Evolutionary conservation across 1,139 yeast genomes (phyloP).

Genomic region (Pichia sp.): DNA sequence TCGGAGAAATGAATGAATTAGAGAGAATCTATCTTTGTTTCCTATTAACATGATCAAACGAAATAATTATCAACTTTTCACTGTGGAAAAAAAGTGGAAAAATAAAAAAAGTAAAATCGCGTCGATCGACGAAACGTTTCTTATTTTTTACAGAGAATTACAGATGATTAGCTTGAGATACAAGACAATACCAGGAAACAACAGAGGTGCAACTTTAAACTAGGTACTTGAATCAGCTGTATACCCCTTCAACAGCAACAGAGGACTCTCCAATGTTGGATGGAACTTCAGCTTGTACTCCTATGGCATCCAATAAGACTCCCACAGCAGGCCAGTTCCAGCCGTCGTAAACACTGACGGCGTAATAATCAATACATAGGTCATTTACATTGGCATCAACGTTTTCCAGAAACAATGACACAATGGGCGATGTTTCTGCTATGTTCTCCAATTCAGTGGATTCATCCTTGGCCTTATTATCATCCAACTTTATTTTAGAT

Average conservation of each 20-base stretch:
- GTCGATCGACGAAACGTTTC: not conserved
- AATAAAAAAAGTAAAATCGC: not conserved
- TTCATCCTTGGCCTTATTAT: not conserved
- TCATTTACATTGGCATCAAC: not conserved
- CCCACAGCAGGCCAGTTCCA: conserved; percentile 8
- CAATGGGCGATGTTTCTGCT: not conserved
- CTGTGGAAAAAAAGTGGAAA: not conserved
- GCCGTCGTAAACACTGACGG: conserved; percentile 15
- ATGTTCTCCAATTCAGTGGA: not conserved
- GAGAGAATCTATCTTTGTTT: not conserved
- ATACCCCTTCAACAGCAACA: not conserved
- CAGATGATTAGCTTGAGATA: not conserved
- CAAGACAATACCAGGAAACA: not conserved
- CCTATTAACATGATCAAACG: not conserved
- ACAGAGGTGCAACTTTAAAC: too few species aligned
- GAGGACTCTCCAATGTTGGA: not conserved
- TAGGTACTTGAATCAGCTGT: not conserved
- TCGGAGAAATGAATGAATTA: not conserved
- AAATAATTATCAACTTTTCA: not conserved
- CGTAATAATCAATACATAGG: conserved; percentile 4
- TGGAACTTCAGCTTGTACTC: not conserved
- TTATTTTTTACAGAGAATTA: not conserved
- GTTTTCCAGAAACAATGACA: conserved; percentile 1
- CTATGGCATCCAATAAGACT: not conserved
- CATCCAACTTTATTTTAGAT: not conserved